These are phyloP conservation scores for Neurospora pannonica DNA, from an alignment of 495 filamentous ascomycete species.

Conservation along the genomic window DNA sequence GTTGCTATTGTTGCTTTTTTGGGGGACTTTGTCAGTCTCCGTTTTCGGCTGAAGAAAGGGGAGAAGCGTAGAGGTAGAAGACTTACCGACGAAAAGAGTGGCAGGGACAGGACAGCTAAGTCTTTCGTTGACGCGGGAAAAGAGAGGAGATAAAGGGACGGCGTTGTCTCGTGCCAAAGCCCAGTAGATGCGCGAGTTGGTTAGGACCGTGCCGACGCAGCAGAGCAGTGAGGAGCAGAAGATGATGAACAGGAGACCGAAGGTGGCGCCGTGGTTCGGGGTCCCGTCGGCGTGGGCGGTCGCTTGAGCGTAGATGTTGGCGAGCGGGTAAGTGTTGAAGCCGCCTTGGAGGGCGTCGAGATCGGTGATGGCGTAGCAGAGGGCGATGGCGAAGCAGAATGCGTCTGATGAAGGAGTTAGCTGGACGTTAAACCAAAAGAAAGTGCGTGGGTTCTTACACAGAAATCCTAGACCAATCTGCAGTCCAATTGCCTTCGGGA, in stretches of 20 bases:
- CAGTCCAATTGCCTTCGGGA: constrained; percentile 53
- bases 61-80: not conserved
- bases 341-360: constrained; percentile 48
- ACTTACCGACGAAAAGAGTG: constrained; percentile 48
- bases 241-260: constrained; percentile 62
- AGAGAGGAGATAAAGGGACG: constrained; percentile 40
- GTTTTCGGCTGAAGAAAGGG: not conserved
- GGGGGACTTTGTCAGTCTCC: not conserved
- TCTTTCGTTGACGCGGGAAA: constrained; percentile 37
- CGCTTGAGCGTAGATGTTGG: constrained; percentile 70
- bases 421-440: not conserved
- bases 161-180: constrained; percentile 68
- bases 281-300: constrained; percentile 40
- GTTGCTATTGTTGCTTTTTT: constrained; percentile 42
- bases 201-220: constrained; percentile 59
- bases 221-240: constrained; percentile 55
- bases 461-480: constrained; percentile 51
- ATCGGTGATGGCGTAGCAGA: constrained; percentile 63
- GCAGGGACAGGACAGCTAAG: constrained; percentile 59
- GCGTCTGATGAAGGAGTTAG: constrained; percentile 28
- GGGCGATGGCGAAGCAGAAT: constrained; percentile 64
- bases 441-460: constrained; percentile 19
- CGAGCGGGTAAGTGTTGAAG: constrained; percentile 58
- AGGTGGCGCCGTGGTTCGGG: constrained; percentile 37
- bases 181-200: constrained; percentile 79